Evolutionary conservation across 2,329 filamentous ascomycete genomes (phyloP), one percentile per base, ranked within the genome.

Genomic region (Cadophora sp.): DNA sequence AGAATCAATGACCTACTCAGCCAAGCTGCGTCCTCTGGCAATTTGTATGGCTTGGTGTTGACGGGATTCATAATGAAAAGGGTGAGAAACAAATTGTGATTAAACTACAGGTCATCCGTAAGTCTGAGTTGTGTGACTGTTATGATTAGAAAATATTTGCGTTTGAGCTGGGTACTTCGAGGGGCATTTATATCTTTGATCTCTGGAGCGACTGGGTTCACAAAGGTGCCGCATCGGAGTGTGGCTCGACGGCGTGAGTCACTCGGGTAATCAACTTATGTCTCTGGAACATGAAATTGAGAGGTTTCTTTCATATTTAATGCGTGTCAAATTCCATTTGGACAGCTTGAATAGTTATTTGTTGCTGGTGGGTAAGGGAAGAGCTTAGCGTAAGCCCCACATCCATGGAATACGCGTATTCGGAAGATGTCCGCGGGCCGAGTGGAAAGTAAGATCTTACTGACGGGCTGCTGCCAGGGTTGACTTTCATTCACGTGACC

Each of bases 11-110:
- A 75, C 77, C 71, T 67, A 80, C 79, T 79, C 53, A 81, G 71
- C 80, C 80, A 82, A 65, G 74, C 75, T 9, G 79, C 79, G 61
- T 78, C 81, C 67, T 64, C n/a, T 3, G 78, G 78, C 14, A 79
- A 72, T n/a, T 66, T 41, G 64, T 79, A 80, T 0, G 75, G 75
- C 27, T 75, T 73, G 24, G 71, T 74, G 67, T 78, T 78, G 64
- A 73, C 71, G 4, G 73, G 71, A 43, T 78, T 77, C 76, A 78
- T 78, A 16, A 56, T 68, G 18, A 24, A n/a, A 18, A 3, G 27
- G 27, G n/a, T n/a, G n/a, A n/a, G 36, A 13, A 39, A 39, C 2
- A 2, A 9, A 8, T 39, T 13, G 6, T 39, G 36, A 39, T 39
- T 39, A 8, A 8, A 39, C 7, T 39, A 8, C 11, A 39, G 36